Evolutionary conservation across 2,329 filamentous ascomycete species (phyloP), one percentile per base, ranked within the genome.

Genomic region (Drechslera avenae): DNA sequence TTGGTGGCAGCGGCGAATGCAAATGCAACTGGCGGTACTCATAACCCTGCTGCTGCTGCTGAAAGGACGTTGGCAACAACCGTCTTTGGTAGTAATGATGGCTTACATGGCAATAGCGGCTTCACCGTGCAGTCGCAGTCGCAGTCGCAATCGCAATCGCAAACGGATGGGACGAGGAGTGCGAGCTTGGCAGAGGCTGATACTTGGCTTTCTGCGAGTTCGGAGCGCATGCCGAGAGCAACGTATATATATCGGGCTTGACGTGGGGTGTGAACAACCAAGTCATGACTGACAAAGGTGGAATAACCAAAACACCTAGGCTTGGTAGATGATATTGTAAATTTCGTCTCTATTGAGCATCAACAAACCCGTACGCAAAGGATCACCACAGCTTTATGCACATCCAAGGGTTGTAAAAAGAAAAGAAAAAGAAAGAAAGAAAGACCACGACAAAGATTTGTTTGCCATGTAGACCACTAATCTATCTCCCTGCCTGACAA

Each of bases 401-500:
- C n/a, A n/a, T n/a, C n/a, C n/a, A n/a, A n/a, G n/a, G n/a, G n/a
- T n/a, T n/a, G n/a, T n/a, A n/a, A n/a, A n/a, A n/a, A n/a, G n/a
- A n/a, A n/a, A n/a, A n/a, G n/a, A n/a, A n/a, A n/a, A n/a, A n/a
- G n/a, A n/a, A n/a, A n/a, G n/a, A n/a, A n/a, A n/a, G 7, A 21
- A 21, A 21, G 21, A 7, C 21, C 21, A 23, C 5, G 9, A 4
- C 4, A 23, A 23, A 8, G 21, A 8, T n/a, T n/a, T 23, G 21
- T 23, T 7, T 21, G 13, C 10, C 19, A n/a, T 9, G 3, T 5
- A 39, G 3, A 9, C 14, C 7, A 21, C 5, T 7, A 2, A 5
- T n/a, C 18, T 35, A 67, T 46, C 62, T 17, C 13, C 59, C 60
- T 48, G 63, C 64, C 61, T 72, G 69, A 58, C 69, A 73, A 19